Evolutionary conservation across 129 eudicot genomes (phyloP), one percentile per base, ranked within the genome.

Genomic region (Solidago caesia): DNA sequence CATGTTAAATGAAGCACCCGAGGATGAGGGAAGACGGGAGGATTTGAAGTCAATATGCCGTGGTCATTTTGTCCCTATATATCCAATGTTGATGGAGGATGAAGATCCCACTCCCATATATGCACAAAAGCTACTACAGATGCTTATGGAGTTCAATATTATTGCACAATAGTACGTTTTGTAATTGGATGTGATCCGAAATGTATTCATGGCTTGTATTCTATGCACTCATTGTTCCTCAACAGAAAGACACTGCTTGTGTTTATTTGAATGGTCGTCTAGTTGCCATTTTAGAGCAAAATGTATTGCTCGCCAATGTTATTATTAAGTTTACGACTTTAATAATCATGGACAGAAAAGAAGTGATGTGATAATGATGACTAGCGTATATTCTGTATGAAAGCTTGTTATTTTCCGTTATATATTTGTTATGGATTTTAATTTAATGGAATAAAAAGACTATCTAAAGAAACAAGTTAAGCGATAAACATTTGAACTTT

Each of bases 51-150:
- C 87, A 15, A 71, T 91, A 67, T 85, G 96, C 8, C 71, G 67
- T 75, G 48, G 75, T 42, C 75, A 84, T 74, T 90, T 94, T 71
- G 82, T 91, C 62, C 97, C 99, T 53, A 82, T 94, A 62, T 88
- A 88, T 75, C 99, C 99, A 2, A 84, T 76, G 58, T 77, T 90
- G 63, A 85, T 88, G 73, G 90, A 91, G 75, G 99, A 94, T 82
- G 99, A 90, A 83, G 99, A 94, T 73, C 99, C 97, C 14, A 94
- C 89, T 70, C 99, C 99, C 0, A 85, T 88, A 60, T 94, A 88
- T 27, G 96, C 97, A 26, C 89, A 94, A 76, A 88, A 94, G 66
- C 94, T 94, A 44, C 88, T 77, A 42, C 85, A 88, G 67, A 94
- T 88, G 96, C 86, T 94, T 57, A 70, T 87, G 55, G 92, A 94